These are phyloP conservation scores for Podospora fimiseda DNA, from an alignment of 495 filamentous ascomycete species.

Conservation along the genomic window DNA sequence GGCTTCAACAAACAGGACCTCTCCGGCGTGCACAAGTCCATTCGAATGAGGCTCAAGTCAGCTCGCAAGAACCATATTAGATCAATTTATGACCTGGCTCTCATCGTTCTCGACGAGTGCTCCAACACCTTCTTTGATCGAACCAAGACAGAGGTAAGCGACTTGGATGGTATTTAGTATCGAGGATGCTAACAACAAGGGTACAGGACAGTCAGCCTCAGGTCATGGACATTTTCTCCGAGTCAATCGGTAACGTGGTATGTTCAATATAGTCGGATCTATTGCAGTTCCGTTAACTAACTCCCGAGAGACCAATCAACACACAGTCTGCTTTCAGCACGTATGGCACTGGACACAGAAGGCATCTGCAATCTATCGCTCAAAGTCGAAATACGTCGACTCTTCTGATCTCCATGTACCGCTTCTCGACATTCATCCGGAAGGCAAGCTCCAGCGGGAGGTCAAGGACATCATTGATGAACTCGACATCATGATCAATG, in stretches of 20 bases:
- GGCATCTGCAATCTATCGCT: conserved; percentile 20
- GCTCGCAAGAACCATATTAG: conserved; percentile 52
- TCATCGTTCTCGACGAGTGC: conserved; percentile 60
- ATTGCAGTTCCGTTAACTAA: no score
- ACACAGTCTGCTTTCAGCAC: conserved; percentile 29
- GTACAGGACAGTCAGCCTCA: conserved; percentile 52
- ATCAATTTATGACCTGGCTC: conserved; percentile 59
- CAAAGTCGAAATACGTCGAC: conserved; percentile 23
- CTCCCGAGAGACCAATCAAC: conserved; percentile 34
- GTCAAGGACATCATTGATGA: conserved; percentile 69
- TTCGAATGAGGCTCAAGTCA: conserved; percentile 31
- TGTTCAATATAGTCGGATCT: conserved; percentile 6
- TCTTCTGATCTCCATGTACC: conserved; percentile 34
- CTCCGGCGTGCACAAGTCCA: conserved; percentile 57
- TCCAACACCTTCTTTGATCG: conserved; percentile 57
- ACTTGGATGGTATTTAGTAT: not conserved
- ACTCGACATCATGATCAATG: conserved; percentile 62
- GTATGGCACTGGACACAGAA: conserved; percentile 34
- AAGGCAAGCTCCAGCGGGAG: conserved; percentile 58
- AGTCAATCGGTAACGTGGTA: conserved; percentile 32
- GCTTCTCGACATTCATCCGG: conserved; percentile 60
- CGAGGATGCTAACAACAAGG: not conserved
- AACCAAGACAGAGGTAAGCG: conserved; percentile 43
- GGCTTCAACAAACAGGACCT: conserved; percentile 61
- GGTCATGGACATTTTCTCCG: conserved; percentile 65